A percentile compares a stretch with the other conserved stretches of the same genome.
phyloP scores from a whole-genome alignment of 2,329 filamentous ascomycete species.

The Neospermospora avenae region DNA sequence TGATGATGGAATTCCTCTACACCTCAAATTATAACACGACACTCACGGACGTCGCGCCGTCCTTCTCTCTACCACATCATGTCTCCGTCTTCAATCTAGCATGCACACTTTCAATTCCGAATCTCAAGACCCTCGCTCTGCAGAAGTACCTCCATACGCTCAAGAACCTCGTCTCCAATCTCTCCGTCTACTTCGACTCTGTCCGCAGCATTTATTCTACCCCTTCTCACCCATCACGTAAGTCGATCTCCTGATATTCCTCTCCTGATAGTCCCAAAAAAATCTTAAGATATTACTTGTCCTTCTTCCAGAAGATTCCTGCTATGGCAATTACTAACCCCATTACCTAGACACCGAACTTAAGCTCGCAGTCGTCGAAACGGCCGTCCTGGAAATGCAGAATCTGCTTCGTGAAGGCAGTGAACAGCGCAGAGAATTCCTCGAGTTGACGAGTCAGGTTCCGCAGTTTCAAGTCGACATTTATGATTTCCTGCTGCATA shows the following conservation, averaged over 20 bases:
- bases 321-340: neutral
- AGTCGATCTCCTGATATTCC: too few species aligned
- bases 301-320: neutral
- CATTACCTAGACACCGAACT: conserved; percentile 1
- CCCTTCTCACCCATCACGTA: neutral
- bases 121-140: conserved; percentile 11
- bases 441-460: conserved; percentile 12
- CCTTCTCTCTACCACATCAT: conserved; percentile 15
- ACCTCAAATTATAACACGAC: conserved; percentile 18
- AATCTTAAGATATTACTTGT: neutral
- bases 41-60: neutral
- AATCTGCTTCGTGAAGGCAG: conserved; percentile 12
- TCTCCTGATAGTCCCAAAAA: too few species aligned
- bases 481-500: conserved; percentile 5
- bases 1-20: conserved; percentile 29
- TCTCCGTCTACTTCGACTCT: conserved; percentile 8
- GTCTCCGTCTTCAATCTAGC: conserved; percentile 24
- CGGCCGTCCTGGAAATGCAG: conserved; percentile 20
- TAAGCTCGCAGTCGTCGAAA: conserved; percentile 18
- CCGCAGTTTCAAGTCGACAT: conserved; percentile 25
- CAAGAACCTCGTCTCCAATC: conserved; percentile 1
- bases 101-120: conserved; percentile 11
- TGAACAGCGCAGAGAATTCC: conserved; percentile 8
- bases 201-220: conserved; percentile 17
- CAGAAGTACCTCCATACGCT: neutral